Conservation (phyloP, 2,329 filamentous ascomycete species). For the Venturia pyrina region DNA sequence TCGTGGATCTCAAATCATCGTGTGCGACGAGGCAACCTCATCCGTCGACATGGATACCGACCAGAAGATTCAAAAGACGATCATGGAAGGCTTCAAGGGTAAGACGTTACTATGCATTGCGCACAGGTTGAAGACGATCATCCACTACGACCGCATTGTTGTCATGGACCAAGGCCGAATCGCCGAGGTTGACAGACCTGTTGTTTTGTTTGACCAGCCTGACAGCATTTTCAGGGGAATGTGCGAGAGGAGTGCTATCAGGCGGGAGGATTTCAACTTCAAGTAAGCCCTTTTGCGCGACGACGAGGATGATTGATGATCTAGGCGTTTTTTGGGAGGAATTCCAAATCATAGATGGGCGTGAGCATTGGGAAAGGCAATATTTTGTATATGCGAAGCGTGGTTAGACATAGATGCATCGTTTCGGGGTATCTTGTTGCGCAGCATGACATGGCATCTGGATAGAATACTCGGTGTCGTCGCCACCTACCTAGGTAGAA, state of each 20-base stretch:
- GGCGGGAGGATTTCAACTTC: constrained; percentile 32
- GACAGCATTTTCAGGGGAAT: constrained; percentile 73
- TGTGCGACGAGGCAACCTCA: constrained; percentile 93
- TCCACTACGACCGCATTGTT: constrained; percentile 89
- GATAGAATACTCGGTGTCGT: no score
- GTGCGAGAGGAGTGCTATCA: constrained; percentile 80
- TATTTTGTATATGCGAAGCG: neutral
- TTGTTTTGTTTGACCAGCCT: constrained; percentile 59
- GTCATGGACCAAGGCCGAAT: constrained; percentile 90
- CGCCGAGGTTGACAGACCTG: constrained; percentile 72
- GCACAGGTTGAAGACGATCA: constrained; percentile 82
- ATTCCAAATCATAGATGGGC: neutral
- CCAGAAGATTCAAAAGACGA: constrained; percentile 85
- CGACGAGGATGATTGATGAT: neutral
- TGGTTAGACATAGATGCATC: neutral
- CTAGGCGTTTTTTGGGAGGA: neutral
- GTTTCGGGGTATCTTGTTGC: neutral
- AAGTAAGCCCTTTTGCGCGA: neutral
- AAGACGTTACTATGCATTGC: constrained; percentile 89
- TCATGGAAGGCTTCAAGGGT: constrained; percentile 72
- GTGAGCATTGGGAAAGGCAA: neutral
- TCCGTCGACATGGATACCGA: constrained; percentile 95
- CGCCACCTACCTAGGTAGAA: no score
- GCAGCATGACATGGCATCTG: no score
- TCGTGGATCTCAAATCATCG: constrained; percentile 78